phyloP scores from a whole-genome alignment of 2,329 filamentous ascomycete species.

The Penicillium vulpinum region DNA sequence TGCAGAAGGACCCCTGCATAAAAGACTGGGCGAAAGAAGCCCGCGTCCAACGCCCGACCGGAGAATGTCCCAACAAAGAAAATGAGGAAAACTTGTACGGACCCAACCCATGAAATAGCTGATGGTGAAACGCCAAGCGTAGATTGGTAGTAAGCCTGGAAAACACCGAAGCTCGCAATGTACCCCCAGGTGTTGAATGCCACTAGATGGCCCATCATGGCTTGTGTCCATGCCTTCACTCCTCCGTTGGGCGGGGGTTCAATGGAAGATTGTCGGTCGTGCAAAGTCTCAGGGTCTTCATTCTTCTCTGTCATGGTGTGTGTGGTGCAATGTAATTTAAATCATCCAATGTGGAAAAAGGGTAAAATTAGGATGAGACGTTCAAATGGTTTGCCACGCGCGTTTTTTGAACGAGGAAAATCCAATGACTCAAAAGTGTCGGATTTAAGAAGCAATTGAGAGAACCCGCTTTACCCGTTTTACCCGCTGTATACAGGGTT shows the following conservation, averaged over 20 bases:
- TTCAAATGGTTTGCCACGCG: background rate
- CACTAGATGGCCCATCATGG: conserved; percentile 15
- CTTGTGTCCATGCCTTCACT: conserved; percentile 22
- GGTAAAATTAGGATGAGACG: background rate
- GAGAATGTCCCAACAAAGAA: conserved; percentile 45
- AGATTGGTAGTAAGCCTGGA: conserved; percentile 41
- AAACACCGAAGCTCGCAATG: conserved; percentile 39
- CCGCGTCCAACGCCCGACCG: conserved; percentile 43
- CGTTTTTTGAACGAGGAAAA: background rate
- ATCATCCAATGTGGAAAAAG: background rate
- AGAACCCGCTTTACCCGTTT: background rate
- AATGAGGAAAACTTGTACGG: conserved; percentile 44
- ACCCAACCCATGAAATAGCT: conserved; percentile 46
- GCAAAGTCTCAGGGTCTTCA: background rate
- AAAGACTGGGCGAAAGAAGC: conserved; percentile 37
- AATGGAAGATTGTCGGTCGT: background rate
- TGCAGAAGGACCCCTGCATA: conserved; percentile 17
- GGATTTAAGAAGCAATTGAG: background rate
- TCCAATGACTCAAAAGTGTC: background rate
- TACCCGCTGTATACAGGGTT: background rate
- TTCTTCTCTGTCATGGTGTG: background rate
- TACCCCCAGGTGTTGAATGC: conserved; percentile 19
- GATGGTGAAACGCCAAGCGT: conserved; percentile 32
- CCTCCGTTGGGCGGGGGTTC: conserved; percentile 21
- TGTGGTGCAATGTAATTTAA: background rate